A percentile compares a stretch with the other conserved stretches of the same genome.
phyloP scores from a whole-genome alignment of 2,329 filamentous ascomycete species.

The Trichoderma hamatum region DNA sequence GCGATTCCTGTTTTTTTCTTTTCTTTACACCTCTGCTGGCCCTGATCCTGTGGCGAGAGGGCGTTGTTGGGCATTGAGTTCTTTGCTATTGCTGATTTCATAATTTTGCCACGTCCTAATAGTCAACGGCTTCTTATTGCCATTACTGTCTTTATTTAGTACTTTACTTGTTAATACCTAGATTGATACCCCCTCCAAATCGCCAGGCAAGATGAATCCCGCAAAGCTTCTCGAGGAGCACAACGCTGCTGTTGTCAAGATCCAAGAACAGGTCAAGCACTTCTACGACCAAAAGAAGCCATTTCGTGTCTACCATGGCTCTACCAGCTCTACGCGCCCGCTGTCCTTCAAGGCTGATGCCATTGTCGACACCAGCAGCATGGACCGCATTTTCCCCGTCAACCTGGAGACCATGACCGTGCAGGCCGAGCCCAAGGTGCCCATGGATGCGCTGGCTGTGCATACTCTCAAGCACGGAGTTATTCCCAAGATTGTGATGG shows the following conservation, averaged over 20 bases:
- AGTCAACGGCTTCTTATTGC: background rate
- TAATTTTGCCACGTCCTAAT: background rate
- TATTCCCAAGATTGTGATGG: conserved; percentile 60
- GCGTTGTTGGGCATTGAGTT: background rate
- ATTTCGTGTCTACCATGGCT: conserved; percentile 64
- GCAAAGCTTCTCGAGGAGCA: conserved; percentile 36
- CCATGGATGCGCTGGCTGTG: conserved; percentile 59
- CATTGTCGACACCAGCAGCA: conserved; percentile 57
- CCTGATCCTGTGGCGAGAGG: background rate
- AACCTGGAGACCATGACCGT: conserved; percentile 52
- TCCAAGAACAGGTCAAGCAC: conserved; percentile 36
- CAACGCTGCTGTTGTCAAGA: conserved; percentile 33
- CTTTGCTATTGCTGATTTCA: background rate
- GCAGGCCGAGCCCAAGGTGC: conserved; percentile 61
- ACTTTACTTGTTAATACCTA: background rate
- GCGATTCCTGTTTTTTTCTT: background rate
- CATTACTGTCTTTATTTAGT: background rate
- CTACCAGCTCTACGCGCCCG: conserved; percentile 62
- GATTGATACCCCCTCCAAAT: background rate
- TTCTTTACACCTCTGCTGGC: background rate
- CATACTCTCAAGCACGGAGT: conserved; percentile 54
- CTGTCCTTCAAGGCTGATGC: conserved; percentile 40
- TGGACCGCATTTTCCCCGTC: conserved; percentile 57
- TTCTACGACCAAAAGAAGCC: conserved; percentile 42
- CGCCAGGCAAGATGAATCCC: conserved; percentile 9